These are phyloP conservation scores for Schizophyllum amplum DNA, from an alignment of 1,284 basidiomycete genomes.

Conservation along the genomic window DNA sequence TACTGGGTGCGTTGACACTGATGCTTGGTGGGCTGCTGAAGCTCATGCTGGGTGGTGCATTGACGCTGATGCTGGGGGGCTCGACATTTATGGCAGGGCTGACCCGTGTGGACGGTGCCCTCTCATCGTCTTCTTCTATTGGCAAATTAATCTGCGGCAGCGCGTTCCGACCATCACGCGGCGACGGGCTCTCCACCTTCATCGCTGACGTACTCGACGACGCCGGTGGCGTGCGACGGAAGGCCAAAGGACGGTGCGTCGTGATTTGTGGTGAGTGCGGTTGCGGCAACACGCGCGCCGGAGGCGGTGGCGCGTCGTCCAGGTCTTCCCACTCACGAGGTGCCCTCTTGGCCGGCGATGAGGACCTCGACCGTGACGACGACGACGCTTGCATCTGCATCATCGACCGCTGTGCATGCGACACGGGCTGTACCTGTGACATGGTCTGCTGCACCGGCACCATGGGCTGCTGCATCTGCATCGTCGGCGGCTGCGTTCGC, in stretches of 20 bases:
- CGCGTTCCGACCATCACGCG: constrained; percentile 1
- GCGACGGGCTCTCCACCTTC: not conserved
- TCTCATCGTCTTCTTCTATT: constrained; percentile 7
- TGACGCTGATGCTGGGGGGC: constrained; percentile 8
- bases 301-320: constrained; percentile 3
- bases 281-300: constrained; percentile 1
- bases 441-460: not conserved
- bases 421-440: not conserved
- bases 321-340: not conserved
- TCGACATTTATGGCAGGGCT: not conserved
- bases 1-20: constrained; percentile 3
- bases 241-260: constrained; percentile 5
- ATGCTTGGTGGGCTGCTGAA: not conserved
- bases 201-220: constrained; percentile 8
- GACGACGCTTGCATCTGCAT: not conserved
- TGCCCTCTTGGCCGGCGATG: not conserved
- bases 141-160: constrained; percentile 12
- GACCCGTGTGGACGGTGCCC: not conserved
- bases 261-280: constrained; percentile 3
- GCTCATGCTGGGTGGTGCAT: constrained; percentile 1
- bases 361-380: not conserved
- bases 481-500: not conserved
- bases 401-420: not conserved
- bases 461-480: not conserved
- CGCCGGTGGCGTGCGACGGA: constrained; percentile 7